Evolutionary conservation across 1,284 basidiomycete genomes (phyloP).

Genomic region (Bondarzewia mesenterica): DNA sequence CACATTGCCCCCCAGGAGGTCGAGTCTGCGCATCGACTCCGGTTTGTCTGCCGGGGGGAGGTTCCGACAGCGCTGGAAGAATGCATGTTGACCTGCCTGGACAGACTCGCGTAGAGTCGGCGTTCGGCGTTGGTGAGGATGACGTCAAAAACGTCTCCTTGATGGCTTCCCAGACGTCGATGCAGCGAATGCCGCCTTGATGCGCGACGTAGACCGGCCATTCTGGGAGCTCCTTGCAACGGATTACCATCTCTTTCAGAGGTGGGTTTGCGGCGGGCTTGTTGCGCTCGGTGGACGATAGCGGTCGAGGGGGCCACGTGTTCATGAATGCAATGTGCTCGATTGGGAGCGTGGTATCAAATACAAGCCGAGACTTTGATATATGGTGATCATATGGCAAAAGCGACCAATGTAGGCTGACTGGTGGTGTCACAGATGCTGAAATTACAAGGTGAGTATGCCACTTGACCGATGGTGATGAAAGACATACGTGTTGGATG

Average conservation of each 20-base stretch:
- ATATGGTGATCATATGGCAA: slow-evolving; percentile 24
- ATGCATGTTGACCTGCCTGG: slow-evolving; percentile 27
- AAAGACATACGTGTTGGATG: background rate
- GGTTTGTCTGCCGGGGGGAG: background rate
- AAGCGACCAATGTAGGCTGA: slow-evolving; percentile 31
- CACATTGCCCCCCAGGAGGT: slow-evolving; percentile 11
- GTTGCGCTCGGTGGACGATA: slow-evolving; percentile 21
- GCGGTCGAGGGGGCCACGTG: slow-evolving; percentile 8
- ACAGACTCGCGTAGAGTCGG: slow-evolving; percentile 16
- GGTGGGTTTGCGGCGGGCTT: slow-evolving; percentile 25
- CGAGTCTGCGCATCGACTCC: slow-evolving; percentile 10
- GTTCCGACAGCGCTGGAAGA: slow-evolving; percentile 26
- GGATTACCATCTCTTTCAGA: slow-evolving; percentile 29
- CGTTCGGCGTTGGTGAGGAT: slow-evolving; percentile 36
- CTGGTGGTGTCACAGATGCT: slow-evolving; percentile 6
- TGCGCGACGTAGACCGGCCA: slow-evolving; percentile 39
- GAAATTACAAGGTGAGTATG: background rate
- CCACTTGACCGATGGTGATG: background rate
- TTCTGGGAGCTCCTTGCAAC: slow-evolving; percentile 20
- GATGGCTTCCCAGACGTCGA: slow-evolving; percentile 47
- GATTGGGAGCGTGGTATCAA: slow-evolving; percentile 21
- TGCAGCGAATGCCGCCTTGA: slow-evolving; percentile 29
- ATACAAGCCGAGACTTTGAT: slow-evolving; percentile 19
- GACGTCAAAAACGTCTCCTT: slow-evolving; percentile 35
- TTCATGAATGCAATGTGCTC: slow-evolving; percentile 17